Evolutionary conservation across 257 asterid species (phyloP).

Genomic region (Linaria vulgaris): DNA sequence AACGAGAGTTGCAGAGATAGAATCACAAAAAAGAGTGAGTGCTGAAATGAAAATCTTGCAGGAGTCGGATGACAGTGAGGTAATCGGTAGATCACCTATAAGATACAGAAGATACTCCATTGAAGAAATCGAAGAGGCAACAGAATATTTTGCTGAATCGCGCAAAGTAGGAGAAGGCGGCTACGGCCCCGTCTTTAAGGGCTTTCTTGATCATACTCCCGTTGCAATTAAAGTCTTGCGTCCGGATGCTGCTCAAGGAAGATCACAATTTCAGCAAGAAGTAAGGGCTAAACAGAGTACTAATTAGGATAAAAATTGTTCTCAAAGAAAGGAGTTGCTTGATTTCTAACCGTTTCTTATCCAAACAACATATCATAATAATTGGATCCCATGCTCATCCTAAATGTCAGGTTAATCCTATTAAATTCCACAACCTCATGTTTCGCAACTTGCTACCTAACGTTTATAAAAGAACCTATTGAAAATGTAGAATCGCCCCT

Average conservation of each 20-base stretch:
- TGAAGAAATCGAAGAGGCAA: slow-evolving; percentile 87
- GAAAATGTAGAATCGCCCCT: too few relatives aligned
- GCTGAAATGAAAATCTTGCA: slow-evolving; percentile 41
- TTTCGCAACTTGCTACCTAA: too few relatives aligned
- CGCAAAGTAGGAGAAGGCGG: slow-evolving; percentile 93
- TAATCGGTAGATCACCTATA: slow-evolving; percentile 16
- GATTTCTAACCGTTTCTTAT: not conserved
- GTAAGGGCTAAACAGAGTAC: slow-evolving; percentile 29
- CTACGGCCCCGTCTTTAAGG: slow-evolving; percentile 87
- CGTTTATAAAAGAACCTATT: too few relatives aligned
- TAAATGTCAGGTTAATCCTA: too few relatives aligned
- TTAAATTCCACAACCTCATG: too few relatives aligned
- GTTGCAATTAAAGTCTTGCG: slow-evolving; percentile 86
- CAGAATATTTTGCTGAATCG: slow-evolving; percentile 45
- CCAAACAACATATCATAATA: too few relatives aligned
- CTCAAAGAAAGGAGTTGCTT: not conserved
- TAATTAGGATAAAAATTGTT: not conserved
- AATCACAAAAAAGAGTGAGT: slow-evolving; percentile 40
- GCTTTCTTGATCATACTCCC: slow-evolving; percentile 74
- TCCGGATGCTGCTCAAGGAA: slow-evolving; percentile 89
- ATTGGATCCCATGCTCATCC: too few relatives aligned
- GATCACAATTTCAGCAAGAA: slow-evolving; percentile 85
- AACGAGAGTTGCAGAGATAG: slow-evolving; percentile 41
- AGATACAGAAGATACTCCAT: slow-evolving; percentile 63
- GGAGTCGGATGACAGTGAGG: slow-evolving; percentile 35